These are phyloP conservation scores for Silene latifolia DNA, from an alignment of 148 eudicot genomes.

Conservation along the genomic window DNA sequence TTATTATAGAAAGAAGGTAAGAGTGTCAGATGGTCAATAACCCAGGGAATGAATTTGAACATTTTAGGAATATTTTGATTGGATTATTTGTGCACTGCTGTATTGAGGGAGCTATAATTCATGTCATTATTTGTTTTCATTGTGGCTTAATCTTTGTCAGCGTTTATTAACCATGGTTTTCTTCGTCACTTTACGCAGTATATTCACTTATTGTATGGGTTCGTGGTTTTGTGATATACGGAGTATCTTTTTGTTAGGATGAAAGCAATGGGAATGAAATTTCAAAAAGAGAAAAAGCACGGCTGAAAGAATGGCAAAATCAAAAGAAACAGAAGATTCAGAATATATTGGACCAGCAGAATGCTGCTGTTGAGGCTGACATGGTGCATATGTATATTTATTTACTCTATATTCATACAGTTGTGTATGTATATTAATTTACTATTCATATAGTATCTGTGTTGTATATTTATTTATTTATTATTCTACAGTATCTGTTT, in stretches of 20 bases:
- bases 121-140: not conserved
- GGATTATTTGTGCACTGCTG: not conserved
- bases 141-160: not conserved
- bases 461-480: no score
- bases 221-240: no score
- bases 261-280: constrained; percentile 45
- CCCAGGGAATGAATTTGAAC: not conserved
- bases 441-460: no score
- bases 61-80: not conserved
- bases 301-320: constrained; percentile 80
- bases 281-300: constrained; percentile 64
- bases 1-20: no score
- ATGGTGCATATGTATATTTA: constrained; percentile 44
- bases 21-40: no score
- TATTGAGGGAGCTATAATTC: not conserved
- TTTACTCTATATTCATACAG: no score
- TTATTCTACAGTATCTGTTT: no score
- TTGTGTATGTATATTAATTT: no score
- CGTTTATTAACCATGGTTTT: not conserved
- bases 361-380: constrained; percentile 89
- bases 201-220: no score
- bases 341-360: constrained; percentile 71
- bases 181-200: no score
- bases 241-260: constrained; percentile 36
- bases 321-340: constrained; percentile 83